A percentile compares a stretch with the other conserved stretches of the same genome.
Evolutionary conservation across 2,329 filamentous ascomycete species (phyloP).

Genomic region (Ceratocystis cacaofunesta): DNA sequence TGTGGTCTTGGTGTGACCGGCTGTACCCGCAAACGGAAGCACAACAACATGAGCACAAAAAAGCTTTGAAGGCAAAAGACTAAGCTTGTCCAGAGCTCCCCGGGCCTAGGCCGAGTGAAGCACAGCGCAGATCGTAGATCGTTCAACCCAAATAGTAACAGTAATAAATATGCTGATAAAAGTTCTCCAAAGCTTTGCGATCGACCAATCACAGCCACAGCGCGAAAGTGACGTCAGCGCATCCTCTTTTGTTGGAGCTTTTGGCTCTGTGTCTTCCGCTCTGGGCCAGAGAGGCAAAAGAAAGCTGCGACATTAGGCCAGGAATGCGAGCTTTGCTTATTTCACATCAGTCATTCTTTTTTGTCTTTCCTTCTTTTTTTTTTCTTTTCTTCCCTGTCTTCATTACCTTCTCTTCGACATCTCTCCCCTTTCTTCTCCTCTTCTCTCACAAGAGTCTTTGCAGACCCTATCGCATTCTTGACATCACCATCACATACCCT

Average conservation of each 20-base stretch:
- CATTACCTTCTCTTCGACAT: background rate
- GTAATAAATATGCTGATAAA: background rate
- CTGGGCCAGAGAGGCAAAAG: slow-evolving; percentile 5
- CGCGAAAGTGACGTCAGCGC: background rate
- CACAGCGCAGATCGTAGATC: background rate
- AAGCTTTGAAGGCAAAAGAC: background rate
- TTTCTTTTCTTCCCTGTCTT: background rate
- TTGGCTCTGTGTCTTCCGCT: background rate
- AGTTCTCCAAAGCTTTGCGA: background rate
- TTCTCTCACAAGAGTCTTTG: background rate
- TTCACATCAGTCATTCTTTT: background rate
- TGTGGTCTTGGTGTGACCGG: background rate
- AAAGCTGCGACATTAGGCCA: background rate
- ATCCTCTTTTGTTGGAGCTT: slow-evolving; percentile 1
- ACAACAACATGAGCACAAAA: background rate
- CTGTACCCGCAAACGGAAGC: background rate
- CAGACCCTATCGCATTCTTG: background rate
- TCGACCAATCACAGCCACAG: slow-evolving; percentile 12
- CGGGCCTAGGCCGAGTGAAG: background rate
- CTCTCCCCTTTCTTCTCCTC: background rate
- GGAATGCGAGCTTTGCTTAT: background rate
- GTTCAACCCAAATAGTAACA: background rate
- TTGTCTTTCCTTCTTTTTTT: background rate
- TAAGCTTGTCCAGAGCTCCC: background rate
- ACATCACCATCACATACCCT: background rate